Base-by-base conservation (phyloP, 495 filamentous ascomycete species). In the Daldinia grandis region DNA sequence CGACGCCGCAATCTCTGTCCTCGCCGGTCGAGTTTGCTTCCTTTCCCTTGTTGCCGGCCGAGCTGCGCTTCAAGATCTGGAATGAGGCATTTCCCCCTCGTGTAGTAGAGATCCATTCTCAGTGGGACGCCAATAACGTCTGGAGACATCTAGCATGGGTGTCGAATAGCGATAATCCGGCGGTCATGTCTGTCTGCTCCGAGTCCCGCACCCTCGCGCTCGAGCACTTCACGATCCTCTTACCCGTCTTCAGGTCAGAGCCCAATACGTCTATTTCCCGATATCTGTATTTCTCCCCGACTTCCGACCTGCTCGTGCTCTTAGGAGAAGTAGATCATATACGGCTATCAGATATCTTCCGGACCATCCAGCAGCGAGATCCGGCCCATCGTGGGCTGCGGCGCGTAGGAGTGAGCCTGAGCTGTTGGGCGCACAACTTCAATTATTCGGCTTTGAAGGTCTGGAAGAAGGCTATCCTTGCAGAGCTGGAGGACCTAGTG, bases 41-140 rank as follows among this genome's bases (percentile, higher is more conserved):
- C 30, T 81, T 81, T 53, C 71, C 76, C 10, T 50, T 66, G n/a
- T 72, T 81, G 9, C 80, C 80, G 10, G 49, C 76, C 33, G 80
- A 81, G 38, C 57, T 81, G 47, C 76, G 80, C 33, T 71, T 81
- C 70, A 60, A 76, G 4, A 78, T 81, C 28, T 81, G 79, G 77
- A 44, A 64, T 0, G 60, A 60, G 47, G 40, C 79, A 9, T 77
- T 80, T 31, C 25, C 64, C 7, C 76, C 77, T 0, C 77, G 79
- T 31, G 70, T 73, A 12, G 59, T 81, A n/a, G 79, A 76, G 51
- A 63, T 80, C 12, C 79, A 81, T 68, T 66, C 64, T 7, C 69
- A 68, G 14, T 58, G 56, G 50, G 33, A 19, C 19, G 33, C 30
- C 1, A 30, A 28, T 35, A 12, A 24, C 51, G 42, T 24, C 63